Base-by-base conservation (phyloP, 306 rosid genomes). In the Inga laurina region DNA sequence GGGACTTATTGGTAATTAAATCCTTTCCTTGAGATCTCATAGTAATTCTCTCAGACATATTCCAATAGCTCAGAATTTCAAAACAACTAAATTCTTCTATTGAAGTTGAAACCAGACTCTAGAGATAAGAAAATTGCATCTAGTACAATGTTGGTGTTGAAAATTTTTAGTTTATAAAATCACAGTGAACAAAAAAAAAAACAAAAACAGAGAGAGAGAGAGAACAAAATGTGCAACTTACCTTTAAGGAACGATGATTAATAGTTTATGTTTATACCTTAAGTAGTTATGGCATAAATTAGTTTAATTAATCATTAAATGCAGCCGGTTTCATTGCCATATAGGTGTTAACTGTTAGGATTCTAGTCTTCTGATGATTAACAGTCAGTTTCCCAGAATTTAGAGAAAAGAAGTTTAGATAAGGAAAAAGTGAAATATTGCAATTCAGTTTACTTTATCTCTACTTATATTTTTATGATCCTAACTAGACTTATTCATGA, bases 1-100 rank as follows among this genome's bases (percentile, higher is more conserved):
- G 7, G 41, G 7, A 39, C 43, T 39, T 39, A 39, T 39, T 39
- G 43, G 43, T 6, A 39, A 39, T 39, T 39, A 39, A 39, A 6
- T 39, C 43, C 43, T 8, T 39, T 39, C 7, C 8, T 39, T 39
- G 8, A 6, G 43, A 39, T 39, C 43, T 39, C 43, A 5, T 6
- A 39, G 43, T 39, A 39, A 39, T 39, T 39, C 43, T 39, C 43
- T 39, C 43, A 39, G 0, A 74, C 84, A 91, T 87, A 85, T 85
- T 89, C 88, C 62, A 65, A 62, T 59, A 18, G 69, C 45, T 78
- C 24, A 43, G 45, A 39, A 67, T 46, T 68, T 48, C 14, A 45
- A 13, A 61, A 22, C 0, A 68, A n/a, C 24, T 14, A 59, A 13
- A 35, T 35, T 54, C 35, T 11, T 54, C 21, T 14, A 43, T 37